A percentile compares a stretch with the other conserved stretches of the same genome.
These are phyloP conservation scores for Trichoderma sp. DNA, from an alignment of 2,329 filamentous ascomycete genomes.

Conservation along the genomic window DNA sequence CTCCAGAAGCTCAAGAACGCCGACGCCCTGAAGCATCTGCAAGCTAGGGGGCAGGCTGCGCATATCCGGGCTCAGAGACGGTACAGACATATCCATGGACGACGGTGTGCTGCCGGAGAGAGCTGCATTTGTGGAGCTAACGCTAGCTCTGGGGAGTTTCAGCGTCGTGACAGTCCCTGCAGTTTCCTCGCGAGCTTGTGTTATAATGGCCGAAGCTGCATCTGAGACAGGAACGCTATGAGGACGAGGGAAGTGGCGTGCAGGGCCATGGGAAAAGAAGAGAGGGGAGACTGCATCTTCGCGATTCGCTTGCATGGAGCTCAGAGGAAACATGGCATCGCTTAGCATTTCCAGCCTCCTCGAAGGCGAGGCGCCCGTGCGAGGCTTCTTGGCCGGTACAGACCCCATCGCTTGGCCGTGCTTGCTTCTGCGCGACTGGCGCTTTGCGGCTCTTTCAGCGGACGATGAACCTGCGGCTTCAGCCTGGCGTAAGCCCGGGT, in stretches of 20 bases:
- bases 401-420: slow-evolving; percentile 37
- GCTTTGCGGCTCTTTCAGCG: slow-evolving; percentile 32
- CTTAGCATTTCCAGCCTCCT: slow-evolving; percentile 47
- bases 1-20: slow-evolving; percentile 72
- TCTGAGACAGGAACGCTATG: slow-evolving; percentile 45
- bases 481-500: slow-evolving; percentile 6
- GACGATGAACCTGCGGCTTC: slow-evolving; percentile 27
- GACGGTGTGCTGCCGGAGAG: slow-evolving; percentile 56
- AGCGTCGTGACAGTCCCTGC: slow-evolving; percentile 53
- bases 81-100: slow-evolving; percentile 54
- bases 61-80: slow-evolving; percentile 55
- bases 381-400: slow-evolving; percentile 49
- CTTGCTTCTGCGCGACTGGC: slow-evolving; percentile 30
- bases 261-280: slow-evolving; percentile 53
- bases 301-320: slow-evolving; percentile 32
- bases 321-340: slow-evolving; percentile 30
- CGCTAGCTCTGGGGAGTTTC: slow-evolving; percentile 56
- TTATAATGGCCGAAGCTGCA: slow-evolving; percentile 50
- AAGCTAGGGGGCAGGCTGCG: slow-evolving; percentile 50
- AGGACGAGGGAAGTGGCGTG: slow-evolving; percentile 42
- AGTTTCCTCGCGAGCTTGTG: slow-evolving; percentile 47
- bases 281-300: slow-evolving; percentile 52
- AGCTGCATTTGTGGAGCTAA: slow-evolving; percentile 50
- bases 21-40: slow-evolving; percentile 63
- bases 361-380: slow-evolving; percentile 50